A percentile compares a stretch with the other conserved stretches of the same genome.
These are phyloP conservation scores for Leccinum angustisporum DNA, from an alignment of 1,284 basidiomycete species.

Conservation along the genomic window DNA sequence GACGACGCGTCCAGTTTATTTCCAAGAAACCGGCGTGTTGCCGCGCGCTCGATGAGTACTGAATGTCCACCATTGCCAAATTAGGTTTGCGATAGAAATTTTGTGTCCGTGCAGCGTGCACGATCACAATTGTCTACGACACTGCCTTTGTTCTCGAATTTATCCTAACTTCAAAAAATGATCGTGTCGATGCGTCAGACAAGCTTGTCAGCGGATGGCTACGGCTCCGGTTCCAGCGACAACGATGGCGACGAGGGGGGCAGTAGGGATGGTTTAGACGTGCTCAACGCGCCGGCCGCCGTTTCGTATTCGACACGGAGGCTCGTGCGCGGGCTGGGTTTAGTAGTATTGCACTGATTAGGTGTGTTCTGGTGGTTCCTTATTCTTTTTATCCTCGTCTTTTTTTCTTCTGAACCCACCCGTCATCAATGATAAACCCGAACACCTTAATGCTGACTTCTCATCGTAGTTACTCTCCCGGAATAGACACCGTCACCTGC, in stretches of 20 bases:
- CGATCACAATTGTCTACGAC: conserved; percentile 66
- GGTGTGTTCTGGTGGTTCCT: conserved; percentile 45
- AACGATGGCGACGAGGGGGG: conserved; percentile 17
- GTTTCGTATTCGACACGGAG: conserved; percentile 87
- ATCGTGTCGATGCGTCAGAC: conserved; percentile 83
- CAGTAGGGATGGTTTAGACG: conserved; percentile 56
- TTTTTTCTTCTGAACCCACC: background rate
- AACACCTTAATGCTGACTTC: background rate
- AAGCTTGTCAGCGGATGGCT: conserved; percentile 67
- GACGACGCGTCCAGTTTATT: too few relatives aligned
- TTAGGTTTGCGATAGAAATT: conserved; percentile 10
- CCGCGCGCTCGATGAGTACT: too few relatives aligned
- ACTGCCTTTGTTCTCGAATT: conserved; percentile 90
- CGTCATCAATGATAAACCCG: background rate
- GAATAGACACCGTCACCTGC: conserved; percentile 73
- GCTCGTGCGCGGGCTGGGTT: conserved; percentile 86
- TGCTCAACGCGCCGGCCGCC: conserved; percentile 74
- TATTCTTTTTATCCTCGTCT: background rate
- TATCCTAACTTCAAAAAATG: conserved; percentile 82
- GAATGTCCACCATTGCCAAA: conserved; percentile 14
- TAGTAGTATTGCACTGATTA: conserved; percentile 88
- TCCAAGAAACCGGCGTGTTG: too few relatives aligned
- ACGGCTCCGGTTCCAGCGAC: conserved; percentile 19
- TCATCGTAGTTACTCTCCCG: conserved; percentile 70
- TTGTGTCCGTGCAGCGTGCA: conserved; percentile 6